Percentiles rank a stretch among this genome's conserved stretches.
phyloP scores from a whole-genome alignment of 352 stramenopile species.

The Pythium insidiosum region DNA sequence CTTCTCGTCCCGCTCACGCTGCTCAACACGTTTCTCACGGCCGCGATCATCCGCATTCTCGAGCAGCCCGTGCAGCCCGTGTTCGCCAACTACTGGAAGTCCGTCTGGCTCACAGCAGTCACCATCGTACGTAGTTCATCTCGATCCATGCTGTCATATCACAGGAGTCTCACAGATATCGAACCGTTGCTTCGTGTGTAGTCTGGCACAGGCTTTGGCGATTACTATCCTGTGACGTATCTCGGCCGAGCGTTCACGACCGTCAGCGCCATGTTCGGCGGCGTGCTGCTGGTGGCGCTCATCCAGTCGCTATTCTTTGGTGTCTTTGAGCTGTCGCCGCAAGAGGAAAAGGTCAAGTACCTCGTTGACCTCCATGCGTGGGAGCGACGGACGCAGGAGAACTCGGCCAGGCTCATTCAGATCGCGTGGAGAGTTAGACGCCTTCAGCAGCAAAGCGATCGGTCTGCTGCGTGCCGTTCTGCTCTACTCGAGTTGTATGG shows the following conservation, averaged over 20 bases:
- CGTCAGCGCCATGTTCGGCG: slow-evolving; percentile 60
- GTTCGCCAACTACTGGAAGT: slow-evolving; percentile 68
- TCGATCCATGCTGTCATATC: no score
- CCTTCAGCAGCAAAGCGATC: not conserved
- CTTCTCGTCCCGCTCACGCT: slow-evolving; percentile 49
- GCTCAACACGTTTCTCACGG: slow-evolving; percentile 49
- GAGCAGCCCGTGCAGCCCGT: slow-evolving; percentile 49
- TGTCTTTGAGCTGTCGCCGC: slow-evolving; percentile 54
- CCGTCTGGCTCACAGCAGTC: slow-evolving; percentile 58
- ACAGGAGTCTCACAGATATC: no score
- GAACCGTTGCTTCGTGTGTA: no score
- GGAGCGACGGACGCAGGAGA: slow-evolving; percentile 34
- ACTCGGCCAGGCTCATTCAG: slow-evolving; percentile 37
- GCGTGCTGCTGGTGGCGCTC: slow-evolving; percentile 56
- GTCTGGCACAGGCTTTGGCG: slow-evolving; percentile 62
- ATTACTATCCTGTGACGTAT: slow-evolving; percentile 68
- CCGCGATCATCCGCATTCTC: slow-evolving; percentile 65
- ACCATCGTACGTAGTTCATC: slow-evolving; percentile 49
- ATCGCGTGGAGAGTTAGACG: slow-evolving; percentile 25
- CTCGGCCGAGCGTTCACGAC: slow-evolving; percentile 48
- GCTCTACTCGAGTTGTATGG: slow-evolving; percentile 19
- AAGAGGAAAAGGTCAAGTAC: slow-evolving; percentile 52
- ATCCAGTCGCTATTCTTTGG: slow-evolving; percentile 75
- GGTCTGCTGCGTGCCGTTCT: not conserved
- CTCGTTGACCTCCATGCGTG: slow-evolving; percentile 56